phyloP scores from a whole-genome alignment of 495 filamentous ascomycete genomes.

The Podospora tetraspora region DNA sequence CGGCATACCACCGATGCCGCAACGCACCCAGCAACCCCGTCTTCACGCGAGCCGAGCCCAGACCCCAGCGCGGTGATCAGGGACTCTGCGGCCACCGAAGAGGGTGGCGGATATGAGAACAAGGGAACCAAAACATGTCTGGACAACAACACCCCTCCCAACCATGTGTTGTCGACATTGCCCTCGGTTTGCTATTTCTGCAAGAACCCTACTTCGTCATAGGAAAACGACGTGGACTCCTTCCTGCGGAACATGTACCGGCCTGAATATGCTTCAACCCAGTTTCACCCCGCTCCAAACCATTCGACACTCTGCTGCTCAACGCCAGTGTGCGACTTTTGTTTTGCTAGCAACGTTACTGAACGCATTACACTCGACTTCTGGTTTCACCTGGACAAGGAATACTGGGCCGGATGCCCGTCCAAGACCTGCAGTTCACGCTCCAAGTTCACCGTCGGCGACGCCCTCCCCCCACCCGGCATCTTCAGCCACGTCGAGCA shows the following conservation, averaged over 20 bases:
- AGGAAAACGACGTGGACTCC: neutral
- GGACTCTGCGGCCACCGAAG: neutral
- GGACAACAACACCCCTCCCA: neutral
- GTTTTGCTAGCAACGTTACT: neutral
- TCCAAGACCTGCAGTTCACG: neutral
- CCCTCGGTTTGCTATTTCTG: neutral
- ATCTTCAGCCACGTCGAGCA: neutral
- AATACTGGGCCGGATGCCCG: slow-evolving; percentile 15
- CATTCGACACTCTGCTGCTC: slow-evolving; percentile 5
- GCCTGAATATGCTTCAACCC: neutral
- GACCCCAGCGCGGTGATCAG: neutral
- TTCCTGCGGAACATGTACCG: neutral
- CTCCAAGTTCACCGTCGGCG: slow-evolving; percentile 4
- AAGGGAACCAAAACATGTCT: neutral
- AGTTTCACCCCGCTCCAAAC: neutral
- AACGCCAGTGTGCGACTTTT: slow-evolving; percentile 8
- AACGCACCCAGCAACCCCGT: neutral
- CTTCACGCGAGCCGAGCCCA: neutral
- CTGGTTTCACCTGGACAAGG: slow-evolving; percentile 14
- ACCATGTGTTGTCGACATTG: neutral
- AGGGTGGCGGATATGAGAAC: neutral
- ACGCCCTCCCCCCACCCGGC: neutral
- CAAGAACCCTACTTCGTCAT: neutral
- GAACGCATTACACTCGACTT: slow-evolving; percentile 5
- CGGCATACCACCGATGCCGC: neutral